phyloP scores from a whole-genome alignment of 805 yeast species.

The Geotrichum ghanense region DNA sequence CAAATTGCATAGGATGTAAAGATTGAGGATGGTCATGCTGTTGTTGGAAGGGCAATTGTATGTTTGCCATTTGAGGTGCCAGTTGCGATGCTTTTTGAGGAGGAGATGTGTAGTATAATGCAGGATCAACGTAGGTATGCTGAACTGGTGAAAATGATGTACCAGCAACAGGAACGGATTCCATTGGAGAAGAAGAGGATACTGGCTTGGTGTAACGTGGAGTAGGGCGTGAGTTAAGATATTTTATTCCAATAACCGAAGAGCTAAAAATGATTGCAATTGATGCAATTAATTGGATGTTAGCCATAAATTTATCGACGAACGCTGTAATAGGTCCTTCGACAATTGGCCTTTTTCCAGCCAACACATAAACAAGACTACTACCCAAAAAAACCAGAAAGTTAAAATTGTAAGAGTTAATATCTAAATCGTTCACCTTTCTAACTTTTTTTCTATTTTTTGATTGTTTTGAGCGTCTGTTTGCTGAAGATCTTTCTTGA shows the following conservation, averaged over 20 bases:
- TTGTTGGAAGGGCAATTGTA: neutral
- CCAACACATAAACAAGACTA: neutral
- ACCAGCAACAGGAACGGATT: neutral
- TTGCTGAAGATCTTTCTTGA: neutral
- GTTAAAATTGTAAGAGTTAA: neutral
- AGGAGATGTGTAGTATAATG: neutral
- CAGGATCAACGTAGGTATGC: neutral
- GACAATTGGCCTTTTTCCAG: neutral
- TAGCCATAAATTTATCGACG: neutral
- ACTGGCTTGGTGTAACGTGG: neutral
- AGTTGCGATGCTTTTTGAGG: neutral
- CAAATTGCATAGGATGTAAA: no score
- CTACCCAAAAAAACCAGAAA: neutral
- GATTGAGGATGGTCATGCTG: no score
- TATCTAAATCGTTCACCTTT: neutral
- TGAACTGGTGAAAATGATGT: neutral
- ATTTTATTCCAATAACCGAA: neutral
- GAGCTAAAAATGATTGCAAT: neutral
- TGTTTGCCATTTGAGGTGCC: neutral
- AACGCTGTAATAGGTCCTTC: conserved; percentile 1
- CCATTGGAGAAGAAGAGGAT: neutral
- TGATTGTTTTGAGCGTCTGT: neutral
- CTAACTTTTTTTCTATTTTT: neutral
- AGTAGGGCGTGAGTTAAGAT: neutral
- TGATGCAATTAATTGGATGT: neutral